These are phyloP conservation scores for Rhodotorula kratochvilovae DNA, from an alignment of 768 basidiomycete genomes.

Conservation along the genomic window DNA sequence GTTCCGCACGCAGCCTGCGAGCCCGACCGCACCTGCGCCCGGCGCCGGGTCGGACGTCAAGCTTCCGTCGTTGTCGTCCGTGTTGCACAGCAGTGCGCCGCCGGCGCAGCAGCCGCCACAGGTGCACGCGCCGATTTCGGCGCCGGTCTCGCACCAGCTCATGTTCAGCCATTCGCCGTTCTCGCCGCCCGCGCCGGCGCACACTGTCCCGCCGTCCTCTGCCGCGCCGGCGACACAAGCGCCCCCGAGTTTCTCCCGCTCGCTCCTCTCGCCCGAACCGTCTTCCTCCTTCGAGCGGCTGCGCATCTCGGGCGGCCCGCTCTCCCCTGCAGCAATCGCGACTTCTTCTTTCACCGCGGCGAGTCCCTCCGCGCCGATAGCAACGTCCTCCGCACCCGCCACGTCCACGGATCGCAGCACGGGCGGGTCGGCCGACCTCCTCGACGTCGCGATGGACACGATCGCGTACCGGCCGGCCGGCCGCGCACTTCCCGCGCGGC, in stretches of 20 bases:
- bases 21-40: background rate
- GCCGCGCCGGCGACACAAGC: too few species aligned
- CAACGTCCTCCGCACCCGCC: too few species aligned
- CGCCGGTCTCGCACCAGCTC: background rate
- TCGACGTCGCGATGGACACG: conserved; percentile 33
- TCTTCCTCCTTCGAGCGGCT: conserved; percentile 30
- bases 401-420: background rate
- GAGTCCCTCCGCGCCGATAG: background rate
- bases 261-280: conserved; percentile 27
- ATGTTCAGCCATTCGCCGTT: conserved; percentile 6
- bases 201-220: background rate
- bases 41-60: background rate
- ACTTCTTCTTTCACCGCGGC: background rate
- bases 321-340: background rate
- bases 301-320: conserved; percentile 18
- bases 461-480: conserved; percentile 18
- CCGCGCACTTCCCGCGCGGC: conserved; percentile 16
- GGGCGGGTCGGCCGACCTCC: conserved; percentile 2
- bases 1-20: background rate
- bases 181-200: background rate
- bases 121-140: background rate
- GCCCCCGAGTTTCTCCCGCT: background rate
- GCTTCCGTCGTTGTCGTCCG: conserved; percentile 21
- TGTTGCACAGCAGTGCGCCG: background rate
- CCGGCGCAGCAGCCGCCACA: background rate